Evolutionary conservation across 306 rosid genomes (phyloP), one percentile per base, ranked within the genome.

Genomic region (Trichosanthes cucumerina): DNA sequence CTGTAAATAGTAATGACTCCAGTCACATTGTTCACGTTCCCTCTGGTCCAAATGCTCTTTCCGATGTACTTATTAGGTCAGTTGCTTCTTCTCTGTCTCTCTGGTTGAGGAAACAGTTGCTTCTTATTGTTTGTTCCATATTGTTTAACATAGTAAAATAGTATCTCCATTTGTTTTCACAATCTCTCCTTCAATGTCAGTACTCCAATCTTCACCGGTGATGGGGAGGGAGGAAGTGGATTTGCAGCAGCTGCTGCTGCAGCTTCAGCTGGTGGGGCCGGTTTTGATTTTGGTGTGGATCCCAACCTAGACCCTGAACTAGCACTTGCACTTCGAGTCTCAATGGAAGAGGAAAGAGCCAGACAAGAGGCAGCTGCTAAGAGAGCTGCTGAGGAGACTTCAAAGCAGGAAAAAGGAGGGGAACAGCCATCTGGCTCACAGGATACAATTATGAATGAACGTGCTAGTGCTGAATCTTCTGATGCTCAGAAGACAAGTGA

Each of bases 341-440:
- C 99, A 63, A 95, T 95, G 99, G 99, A 95, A 85, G 99, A 95
- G 85, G 99, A 95, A 88, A 91, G 99, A 85, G 99, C 98, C 52
- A 88, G 99, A 80, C 99, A 95, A 75, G 99, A 95, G 87, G 97
- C 97, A 47, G 97, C 99, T 80, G 99, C 99, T n/a, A 95, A 91
- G 81, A 95, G 86, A 91, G 97, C 98, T 75, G 89, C 97, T 46
- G 99, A 91, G 79, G 97, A 95, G 46, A 86, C 87, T 80, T 73
- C 92, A 63, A 88, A 92, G 84, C 91, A 87, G 80, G 97, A 88
- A 80, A 92, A 90, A 79, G 97, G 86, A 78, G 93, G 85, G 36
- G 99, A 87, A 60, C 92, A 84, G 60, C 85, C 85, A 52, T 86
- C 96, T 68, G 87, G 88, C 81, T 85, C 97, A 41, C 92, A 89